Base-by-base conservation (phyloP, 2,329 filamentous ascomycete species). In the Aspergillus aculeatus region DNA sequence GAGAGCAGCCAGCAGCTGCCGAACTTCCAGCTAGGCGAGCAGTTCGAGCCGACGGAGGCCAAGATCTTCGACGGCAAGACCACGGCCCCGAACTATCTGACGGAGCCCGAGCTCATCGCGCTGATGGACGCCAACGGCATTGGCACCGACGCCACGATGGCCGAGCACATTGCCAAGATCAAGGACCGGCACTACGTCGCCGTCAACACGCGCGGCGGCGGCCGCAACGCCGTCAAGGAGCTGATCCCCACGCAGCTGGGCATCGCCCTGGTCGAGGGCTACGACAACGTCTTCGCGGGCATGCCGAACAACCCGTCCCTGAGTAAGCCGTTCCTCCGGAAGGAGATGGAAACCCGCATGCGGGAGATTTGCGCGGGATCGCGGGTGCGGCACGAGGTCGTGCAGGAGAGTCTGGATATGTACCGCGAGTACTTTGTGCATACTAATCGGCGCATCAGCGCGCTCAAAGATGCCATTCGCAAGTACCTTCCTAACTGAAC, bases 71-170 rank as follows among this genome's bases (percentile, higher is more conserved):
- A 98, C 68, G 94, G 95, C n/a, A 90, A 96, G 75, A 99, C 95
- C 0, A 85, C 84, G 1, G 82, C 93, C 12, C 95, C 95, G 0
- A 86, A 84, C 23, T 97, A 96, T 72, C 82, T 99, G 31, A 98
- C 95, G 0, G 95, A 99, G 73, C 93, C 95, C 0, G 95, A 99
- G 73, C 82, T 99, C 26, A 96, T 99, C 71, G 90, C 89, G 3
- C 84, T 99, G 11, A 99, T 99, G 95, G 95, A 99, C 78, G 93
- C 92, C 49, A 99, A 99, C 72, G 95, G 95, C 2, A 99, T 99
- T 64, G 95, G 95, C 12, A 99, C 95, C 10, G 95, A 99, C 78
- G 95, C 95, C 6, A 99, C 95, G 1, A 99, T 99, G 95, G 95
- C 95, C 0, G 95, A 99, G 69, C 95, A 99, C 72, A 99, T 99